Evolutionary conservation across 2,329 filamentous ascomycete species (phyloP), one percentile per base, ranked within the genome.

Genomic region (Aureobasidium sp.): DNA sequence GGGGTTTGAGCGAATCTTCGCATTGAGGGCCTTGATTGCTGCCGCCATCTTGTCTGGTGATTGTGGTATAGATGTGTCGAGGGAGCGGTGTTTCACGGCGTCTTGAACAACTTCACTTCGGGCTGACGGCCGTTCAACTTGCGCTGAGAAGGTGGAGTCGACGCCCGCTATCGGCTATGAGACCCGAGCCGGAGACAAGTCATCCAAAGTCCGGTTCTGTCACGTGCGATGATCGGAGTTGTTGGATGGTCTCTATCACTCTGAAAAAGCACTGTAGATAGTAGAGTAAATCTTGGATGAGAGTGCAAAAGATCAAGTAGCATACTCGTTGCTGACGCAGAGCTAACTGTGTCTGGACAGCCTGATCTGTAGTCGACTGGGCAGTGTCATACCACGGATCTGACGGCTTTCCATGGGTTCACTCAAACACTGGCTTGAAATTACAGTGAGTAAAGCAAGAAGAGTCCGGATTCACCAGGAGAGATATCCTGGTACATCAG

Each of bases 1-100:
- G 61, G 73, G 72, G 63, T 76, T 75, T 25, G 72, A 68, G 63
- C 74, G 71, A 62, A 77, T 77, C 62, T 70, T 70, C 63, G 74
- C 74, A 68, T 77, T 77, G 68, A 77, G 66, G 34, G 74, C 74
- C 69, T 75, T 76, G 64, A 77, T 70, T 62, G 73, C 74, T 61
- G 74, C 74, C 57, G 74, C 74, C 73, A 80, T 80, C 11, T 49
- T 61, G 60, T 37, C 30, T 17, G 14, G 45, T 49, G 34, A 22
- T 29, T 39, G n/a, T 19, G 45, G 45, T 49, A 49, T 49, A 25
- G 34, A 35, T n/a, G 32, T 6, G n/a, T 35, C n/a, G 32, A 35
- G 27, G 21, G 22, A 25, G 35, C 29, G 45, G 39, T 49, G 45
- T 38, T 49, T 48, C 44, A 48, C 44, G 32, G 44, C 44, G 44